These are phyloP conservation scores for Nidula microcarpa DNA, from an alignment of 768 basidiomycete species.

Conservation along the genomic window DNA sequence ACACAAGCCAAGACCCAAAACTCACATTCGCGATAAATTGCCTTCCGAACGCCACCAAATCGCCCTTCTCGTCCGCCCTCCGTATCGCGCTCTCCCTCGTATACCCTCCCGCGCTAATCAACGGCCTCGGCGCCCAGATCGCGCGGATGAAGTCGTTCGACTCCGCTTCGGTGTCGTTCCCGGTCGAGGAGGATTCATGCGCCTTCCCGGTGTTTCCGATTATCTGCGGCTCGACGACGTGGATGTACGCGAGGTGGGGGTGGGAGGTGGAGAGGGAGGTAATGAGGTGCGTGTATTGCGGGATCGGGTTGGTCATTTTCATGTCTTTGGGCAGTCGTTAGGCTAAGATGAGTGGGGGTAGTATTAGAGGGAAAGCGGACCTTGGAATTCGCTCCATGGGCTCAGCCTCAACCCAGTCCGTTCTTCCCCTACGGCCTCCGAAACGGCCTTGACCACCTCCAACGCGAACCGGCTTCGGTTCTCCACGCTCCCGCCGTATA, in stretches of 20 bases:
- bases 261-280: constrained; percentile 29
- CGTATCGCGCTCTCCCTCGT: constrained; percentile 33
- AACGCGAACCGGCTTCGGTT: constrained; percentile 46
- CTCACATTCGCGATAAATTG: constrained; percentile 28
- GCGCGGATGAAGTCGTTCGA: constrained; percentile 41
- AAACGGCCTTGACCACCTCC: constrained; percentile 42
- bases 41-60: constrained; percentile 25
- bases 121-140: constrained; percentile 38
- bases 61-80: constrained; percentile 28
- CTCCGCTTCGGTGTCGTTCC: constrained; percentile 7
- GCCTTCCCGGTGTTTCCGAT: constrained; percentile 3
- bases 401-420: constrained; percentile 38
- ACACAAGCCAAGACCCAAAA: no score
- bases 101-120: constrained; percentile 44
- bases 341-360: constrained; percentile 5
- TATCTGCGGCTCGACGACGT: constrained; percentile 39
- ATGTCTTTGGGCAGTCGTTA: constrained; percentile 35
- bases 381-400: constrained; percentile 33
- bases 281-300: constrained; percentile 51
- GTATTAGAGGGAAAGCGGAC: constrained; percentile 10
- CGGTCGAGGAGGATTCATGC: constrained; percentile 4
- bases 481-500: constrained; percentile 52
- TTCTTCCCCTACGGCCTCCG: constrained; percentile 38
- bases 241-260: constrained; percentile 50
- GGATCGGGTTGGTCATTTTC: constrained; percentile 51